Evolutionary conservation across 2,329 filamentous ascomycete species (phyloP).

Genomic region (Fusarium musae): DNA sequence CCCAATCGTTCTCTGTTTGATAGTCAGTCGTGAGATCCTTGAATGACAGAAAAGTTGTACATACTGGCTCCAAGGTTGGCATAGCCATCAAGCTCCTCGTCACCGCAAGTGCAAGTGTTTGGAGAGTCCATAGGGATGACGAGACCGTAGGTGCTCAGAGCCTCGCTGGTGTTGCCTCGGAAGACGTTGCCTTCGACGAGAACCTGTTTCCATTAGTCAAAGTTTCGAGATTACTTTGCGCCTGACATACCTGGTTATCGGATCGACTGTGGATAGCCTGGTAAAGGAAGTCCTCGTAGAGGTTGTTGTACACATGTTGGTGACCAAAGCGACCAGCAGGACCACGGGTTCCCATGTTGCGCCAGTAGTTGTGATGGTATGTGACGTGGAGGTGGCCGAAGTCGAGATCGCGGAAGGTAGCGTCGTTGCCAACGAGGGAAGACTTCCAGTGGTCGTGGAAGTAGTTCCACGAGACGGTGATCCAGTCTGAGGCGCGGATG

Average conservation of each 20-base stretch:
- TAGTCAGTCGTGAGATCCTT: constrained; percentile 36
- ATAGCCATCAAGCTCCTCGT: constrained; percentile 64
- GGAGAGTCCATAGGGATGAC: constrained; percentile 66
- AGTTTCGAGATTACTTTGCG: no score
- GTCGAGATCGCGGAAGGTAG: constrained; percentile 53
- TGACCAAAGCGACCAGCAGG: constrained; percentile 61
- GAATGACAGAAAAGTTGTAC: constrained; percentile 35
- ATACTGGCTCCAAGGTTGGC: constrained; percentile 64
- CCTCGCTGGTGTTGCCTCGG: constrained; percentile 58
- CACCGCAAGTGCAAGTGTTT: constrained; percentile 63
- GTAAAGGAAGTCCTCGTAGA: constrained; percentile 59
- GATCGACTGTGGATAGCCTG: constrained; percentile 61
- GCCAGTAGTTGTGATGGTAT: constrained; percentile 63
- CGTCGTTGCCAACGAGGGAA: constrained; percentile 56
- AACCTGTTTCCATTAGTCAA: constrained; percentile 44
- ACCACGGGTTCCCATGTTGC: constrained; percentile 57
- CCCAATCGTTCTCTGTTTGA: constrained; percentile 57
- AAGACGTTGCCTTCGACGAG: constrained; percentile 62
- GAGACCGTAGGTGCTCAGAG: constrained; percentile 63
- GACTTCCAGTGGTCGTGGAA: constrained; percentile 62
- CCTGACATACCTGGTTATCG: constrained; percentile 50
- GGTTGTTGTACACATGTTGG: constrained; percentile 62
- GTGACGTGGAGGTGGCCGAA: constrained; percentile 58
- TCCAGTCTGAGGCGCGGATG: constrained; percentile 56
- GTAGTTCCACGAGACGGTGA: constrained; percentile 61